Conservation (phyloP, 2,329 filamentous ascomycete genomes). For the Dothideomycetes sp. region DNA sequence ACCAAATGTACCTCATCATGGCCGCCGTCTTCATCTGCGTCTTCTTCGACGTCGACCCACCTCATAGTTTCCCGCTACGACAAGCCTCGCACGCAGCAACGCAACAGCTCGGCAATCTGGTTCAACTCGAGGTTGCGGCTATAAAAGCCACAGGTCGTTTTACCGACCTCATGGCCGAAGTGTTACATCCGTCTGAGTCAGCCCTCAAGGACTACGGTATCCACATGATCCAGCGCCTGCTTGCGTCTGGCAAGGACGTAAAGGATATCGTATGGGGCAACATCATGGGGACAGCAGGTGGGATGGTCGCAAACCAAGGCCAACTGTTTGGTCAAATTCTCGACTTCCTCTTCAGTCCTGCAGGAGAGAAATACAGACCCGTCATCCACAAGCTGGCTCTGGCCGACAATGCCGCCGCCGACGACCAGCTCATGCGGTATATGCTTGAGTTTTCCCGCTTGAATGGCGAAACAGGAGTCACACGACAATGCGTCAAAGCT, state of each 20-base stretch:
- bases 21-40: slow-evolving; percentile 41
- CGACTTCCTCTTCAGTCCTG: slow-evolving; percentile 42
- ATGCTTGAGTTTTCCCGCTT: slow-evolving; percentile 34
- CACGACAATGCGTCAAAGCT: slow-evolving; percentile 23
- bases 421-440: slow-evolving; percentile 41
- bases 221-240: slow-evolving; percentile 44
- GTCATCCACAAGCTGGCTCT: slow-evolving; percentile 38
- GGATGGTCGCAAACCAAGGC: slow-evolving; percentile 46
- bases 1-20: slow-evolving; percentile 43
- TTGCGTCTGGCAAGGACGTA: slow-evolving; percentile 33
- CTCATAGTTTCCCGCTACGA: slow-evolving; percentile 40
- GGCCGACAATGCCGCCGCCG: slow-evolving; percentile 31
- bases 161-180: slow-evolving; percentile 17
- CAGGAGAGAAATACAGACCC: slow-evolving; percentile 35
- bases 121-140: slow-evolving; percentile 37
- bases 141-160: slow-evolving; percentile 21
- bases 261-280: slow-evolving; percentile 46
- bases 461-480: slow-evolving; percentile 29
- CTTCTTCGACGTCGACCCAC: slow-evolving; percentile 45
- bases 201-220: slow-evolving; percentile 41
- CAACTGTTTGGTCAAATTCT: slow-evolving; percentile 47
- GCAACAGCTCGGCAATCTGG: slow-evolving; percentile 37
- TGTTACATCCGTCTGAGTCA: slow-evolving; percentile 27
- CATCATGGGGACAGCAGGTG: slow-evolving; percentile 46
- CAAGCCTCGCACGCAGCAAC: slow-evolving; percentile 36